These are phyloP conservation scores for Davidsoniella eucalypti DNA, from an alignment of 2,329 filamentous ascomycete species.

Conservation along the genomic window DNA sequence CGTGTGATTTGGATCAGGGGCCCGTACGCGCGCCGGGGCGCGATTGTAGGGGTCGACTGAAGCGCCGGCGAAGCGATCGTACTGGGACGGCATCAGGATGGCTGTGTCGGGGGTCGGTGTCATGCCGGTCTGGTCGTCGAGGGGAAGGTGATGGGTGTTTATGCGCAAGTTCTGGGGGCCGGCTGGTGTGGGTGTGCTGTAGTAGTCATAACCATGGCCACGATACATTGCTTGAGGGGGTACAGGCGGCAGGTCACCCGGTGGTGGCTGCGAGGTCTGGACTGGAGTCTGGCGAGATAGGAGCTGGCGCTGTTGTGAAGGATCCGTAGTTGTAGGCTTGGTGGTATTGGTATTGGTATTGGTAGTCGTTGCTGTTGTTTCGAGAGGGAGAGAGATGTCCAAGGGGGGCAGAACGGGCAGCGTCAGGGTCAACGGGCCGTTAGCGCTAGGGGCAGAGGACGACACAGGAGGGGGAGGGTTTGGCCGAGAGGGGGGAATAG, in stretches of 20 bases:
- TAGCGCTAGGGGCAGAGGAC: neutral
- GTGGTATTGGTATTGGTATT: too few relatives aligned
- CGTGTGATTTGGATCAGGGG: constrained; percentile 1
- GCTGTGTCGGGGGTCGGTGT: constrained; percentile 11
- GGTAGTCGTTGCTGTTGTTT: neutral
- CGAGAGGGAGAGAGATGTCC: neutral
- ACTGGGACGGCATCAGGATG: constrained; percentile 11
- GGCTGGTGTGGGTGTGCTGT: neutral
- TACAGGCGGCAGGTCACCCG: neutral
- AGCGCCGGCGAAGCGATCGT: constrained; percentile 7
- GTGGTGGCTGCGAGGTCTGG: neutral
- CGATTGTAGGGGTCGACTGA: neutral
- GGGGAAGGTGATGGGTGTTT: constrained; percentile 8
- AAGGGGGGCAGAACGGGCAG: constrained; percentile 3
- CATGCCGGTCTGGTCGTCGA: constrained; percentile 8
- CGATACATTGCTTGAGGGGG: constrained; percentile 8
- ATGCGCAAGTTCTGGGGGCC: constrained; percentile 9
- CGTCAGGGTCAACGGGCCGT: constrained; percentile 4
- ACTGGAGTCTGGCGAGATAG: neutral
- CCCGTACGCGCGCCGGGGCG: too few relatives aligned
- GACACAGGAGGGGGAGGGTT: neutral
- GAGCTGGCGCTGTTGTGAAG: neutral
- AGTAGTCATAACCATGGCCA: constrained; percentile 12
- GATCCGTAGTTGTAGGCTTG: neutral
- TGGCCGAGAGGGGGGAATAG: neutral